These are phyloP conservation scores for Macrolepiota dolichaula DNA, from an alignment of 768 basidiomycete species.

Conservation along the genomic window DNA sequence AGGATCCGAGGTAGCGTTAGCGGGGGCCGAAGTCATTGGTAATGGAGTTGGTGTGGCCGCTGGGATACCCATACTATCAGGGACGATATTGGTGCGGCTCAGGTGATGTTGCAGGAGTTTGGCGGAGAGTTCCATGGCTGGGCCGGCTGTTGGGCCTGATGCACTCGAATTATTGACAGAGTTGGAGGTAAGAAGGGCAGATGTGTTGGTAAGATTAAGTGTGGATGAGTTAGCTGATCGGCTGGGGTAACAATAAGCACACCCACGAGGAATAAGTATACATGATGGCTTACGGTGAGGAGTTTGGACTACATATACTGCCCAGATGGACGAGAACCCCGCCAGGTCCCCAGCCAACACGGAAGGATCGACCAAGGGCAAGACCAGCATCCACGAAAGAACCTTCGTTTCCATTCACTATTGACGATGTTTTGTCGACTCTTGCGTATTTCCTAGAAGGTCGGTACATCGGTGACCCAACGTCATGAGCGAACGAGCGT, in stretches of 20 bases:
- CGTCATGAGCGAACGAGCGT: constrained; percentile 73
- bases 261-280: neutral
- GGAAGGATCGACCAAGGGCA: constrained; percentile 81
- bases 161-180: constrained; percentile 3
- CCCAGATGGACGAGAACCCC: constrained; percentile 77
- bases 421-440: constrained; percentile 65
- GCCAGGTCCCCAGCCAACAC: constrained; percentile 87
- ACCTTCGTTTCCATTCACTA: constrained; percentile 61
- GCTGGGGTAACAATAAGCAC: constrained; percentile 31
- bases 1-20: constrained; percentile 21
- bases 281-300: constrained; percentile 43
- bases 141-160: constrained; percentile 21
- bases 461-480: constrained; percentile 62
- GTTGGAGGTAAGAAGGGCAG: constrained; percentile 16
- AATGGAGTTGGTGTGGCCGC: constrained; percentile 58
- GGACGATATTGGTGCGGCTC: constrained; percentile 63
- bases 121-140: constrained; percentile 35
- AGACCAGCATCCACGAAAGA: constrained; percentile 79
- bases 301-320: constrained; percentile 58
- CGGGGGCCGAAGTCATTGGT: constrained; percentile 22
- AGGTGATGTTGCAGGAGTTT: constrained; percentile 78
- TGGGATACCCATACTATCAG: constrained; percentile 69
- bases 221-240: constrained; percentile 60
- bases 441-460: constrained; percentile 82
- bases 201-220: constrained; percentile 44